Evolutionary conservation across 1,284 basidiomycete genomes (phyloP).

Genomic region (Salmacisia buchloeana): DNA sequence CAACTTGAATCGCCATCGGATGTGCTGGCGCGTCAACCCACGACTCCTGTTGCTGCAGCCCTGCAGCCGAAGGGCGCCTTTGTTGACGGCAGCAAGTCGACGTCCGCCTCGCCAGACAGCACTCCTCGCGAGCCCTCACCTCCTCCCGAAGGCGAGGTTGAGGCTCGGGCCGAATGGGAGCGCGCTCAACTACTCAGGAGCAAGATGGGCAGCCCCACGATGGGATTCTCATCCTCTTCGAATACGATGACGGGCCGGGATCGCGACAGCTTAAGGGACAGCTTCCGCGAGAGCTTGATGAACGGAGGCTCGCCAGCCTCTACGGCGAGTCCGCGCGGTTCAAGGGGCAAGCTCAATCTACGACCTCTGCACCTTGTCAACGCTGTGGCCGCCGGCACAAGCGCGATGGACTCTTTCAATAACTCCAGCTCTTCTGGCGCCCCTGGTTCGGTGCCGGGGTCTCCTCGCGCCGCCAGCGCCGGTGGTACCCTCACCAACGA

Average conservation of each 20-base stretch:
- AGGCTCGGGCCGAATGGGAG: constrained; percentile 47
- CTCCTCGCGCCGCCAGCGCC: too few relatives aligned
- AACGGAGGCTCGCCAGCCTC: background rate
- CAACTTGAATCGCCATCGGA: background rate
- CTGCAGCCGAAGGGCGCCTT: constrained; percentile 1
- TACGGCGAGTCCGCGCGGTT: background rate
- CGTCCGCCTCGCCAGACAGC: constrained; percentile 17
- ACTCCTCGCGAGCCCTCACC: constrained; percentile 33
- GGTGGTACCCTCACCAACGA: too few relatives aligned
- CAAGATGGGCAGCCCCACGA: constrained; percentile 2
- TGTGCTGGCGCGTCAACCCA: background rate
- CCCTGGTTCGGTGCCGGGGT: background rate
- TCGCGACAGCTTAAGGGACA: constrained; percentile 1
- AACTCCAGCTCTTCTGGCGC: background rate
- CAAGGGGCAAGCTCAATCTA: background rate
- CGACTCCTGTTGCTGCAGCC: constrained; percentile 13
- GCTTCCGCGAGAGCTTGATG: constrained; percentile 6
- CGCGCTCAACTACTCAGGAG: constrained; percentile 26
- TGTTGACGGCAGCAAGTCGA: background rate
- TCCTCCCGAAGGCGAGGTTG: constrained; percentile 45
- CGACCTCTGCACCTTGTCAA: constrained; percentile 7
- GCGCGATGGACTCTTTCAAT: background rate
- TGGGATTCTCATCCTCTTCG: constrained; percentile 9
- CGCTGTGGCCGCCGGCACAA: background rate
- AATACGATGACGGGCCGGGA: constrained; percentile 1